Base-by-base conservation (phyloP, 139 green algal genomes). In the Microglena sp. region DNA sequence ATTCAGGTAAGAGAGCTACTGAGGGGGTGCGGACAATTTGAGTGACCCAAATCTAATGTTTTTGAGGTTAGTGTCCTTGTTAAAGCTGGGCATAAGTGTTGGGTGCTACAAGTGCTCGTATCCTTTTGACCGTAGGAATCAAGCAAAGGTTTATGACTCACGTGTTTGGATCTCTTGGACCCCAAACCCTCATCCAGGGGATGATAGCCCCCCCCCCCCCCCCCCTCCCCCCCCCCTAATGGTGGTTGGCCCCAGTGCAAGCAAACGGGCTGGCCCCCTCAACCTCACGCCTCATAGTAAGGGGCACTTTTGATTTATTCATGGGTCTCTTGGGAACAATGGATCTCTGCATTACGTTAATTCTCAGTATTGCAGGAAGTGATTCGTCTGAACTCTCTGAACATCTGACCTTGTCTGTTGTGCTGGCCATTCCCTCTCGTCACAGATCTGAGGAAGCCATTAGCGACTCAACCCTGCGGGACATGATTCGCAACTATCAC, bases 401-500 rank as follows among this genome's bases (percentile, higher is more conserved):
- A 29, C 27, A 45, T 36, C 27, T 40, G 50, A 26, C 18, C 15
- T 15, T 59, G 50, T 50, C 15, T 11, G 11, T 11, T 50, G 18
- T 18, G 11, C 40, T 24, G 18, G 15, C 18, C 40, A 24, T 59
- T 59, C 15, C 22, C 50, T 21, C 22, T 26, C 11, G 6, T 59
- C 56, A 62, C 8, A 45, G 82, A 15, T 65, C 27, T 2, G 18
- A n/a, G 3, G 82, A 86, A 11, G 58, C 45, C 3, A 44, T 90
- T 22, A n/a, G 59, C 4, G 74, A 87, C 61, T 40, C 34, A 0
- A 66, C 58, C 7, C 60, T 92, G 34, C 65, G 80, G 1, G 66
- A 84, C 46, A 82, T 92, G 69, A 64, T 89, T 5, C 60, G 74
- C 2, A 89, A 88, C 60, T 91, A 79, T 78, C 60, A 82, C 36